These are phyloP conservation scores for Solanum dulcamara DNA, from an alignment of 257 asterid genomes.

Conservation along the genomic window DNA sequence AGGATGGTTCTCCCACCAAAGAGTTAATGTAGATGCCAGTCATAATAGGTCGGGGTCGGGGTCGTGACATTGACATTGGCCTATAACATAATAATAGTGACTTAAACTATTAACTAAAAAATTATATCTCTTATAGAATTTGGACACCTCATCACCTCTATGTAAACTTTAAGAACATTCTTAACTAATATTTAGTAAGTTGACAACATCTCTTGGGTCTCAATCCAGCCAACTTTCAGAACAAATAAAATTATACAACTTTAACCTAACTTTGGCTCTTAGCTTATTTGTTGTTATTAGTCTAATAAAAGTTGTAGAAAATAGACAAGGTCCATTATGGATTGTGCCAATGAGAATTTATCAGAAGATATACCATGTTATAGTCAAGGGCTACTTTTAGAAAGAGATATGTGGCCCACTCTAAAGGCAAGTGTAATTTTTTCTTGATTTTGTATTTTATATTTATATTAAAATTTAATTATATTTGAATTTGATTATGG, in stretches of 20 bases:
- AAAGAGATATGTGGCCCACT: background rate
- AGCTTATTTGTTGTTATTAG: background rate
- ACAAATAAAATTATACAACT: background rate
- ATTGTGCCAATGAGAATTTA: background rate
- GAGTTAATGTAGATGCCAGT: no score
- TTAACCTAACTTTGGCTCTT: background rate
- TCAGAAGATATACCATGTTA: background rate
- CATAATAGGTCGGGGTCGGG: no score
- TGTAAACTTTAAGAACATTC: background rate
- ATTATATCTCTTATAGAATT: background rate
- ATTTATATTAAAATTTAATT: background rate
- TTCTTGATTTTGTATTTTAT: fast-evolving
- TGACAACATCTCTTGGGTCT: background rate
- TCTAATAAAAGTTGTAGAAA: background rate
- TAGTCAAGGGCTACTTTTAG: background rate
- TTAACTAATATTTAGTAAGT: background rate
- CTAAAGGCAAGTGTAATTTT: background rate
- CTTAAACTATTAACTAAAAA: background rate
- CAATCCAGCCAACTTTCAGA: background rate
- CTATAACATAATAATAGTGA: background rate
- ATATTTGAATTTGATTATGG: background rate
- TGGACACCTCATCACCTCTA: background rate
- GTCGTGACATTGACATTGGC: no score
- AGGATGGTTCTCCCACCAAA: no score
- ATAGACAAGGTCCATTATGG: background rate